These are phyloP conservation scores for Ceratobasidium sp. DNA, from an alignment of 1,284 basidiomycete genomes.

Conservation along the genomic window DNA sequence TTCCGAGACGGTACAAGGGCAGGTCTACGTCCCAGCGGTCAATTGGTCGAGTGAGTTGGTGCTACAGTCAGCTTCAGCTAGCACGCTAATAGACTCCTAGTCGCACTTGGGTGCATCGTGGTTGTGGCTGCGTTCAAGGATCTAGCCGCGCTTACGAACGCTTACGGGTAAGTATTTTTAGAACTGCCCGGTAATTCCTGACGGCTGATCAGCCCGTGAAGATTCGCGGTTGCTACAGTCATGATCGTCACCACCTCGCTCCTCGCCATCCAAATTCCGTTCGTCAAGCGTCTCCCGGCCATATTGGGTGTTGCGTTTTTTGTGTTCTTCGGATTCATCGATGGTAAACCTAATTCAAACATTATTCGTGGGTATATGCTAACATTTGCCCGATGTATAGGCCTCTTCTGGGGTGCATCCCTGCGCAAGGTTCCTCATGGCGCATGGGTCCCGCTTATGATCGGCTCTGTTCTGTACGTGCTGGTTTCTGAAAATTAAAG, in stretches of 20 bases:
- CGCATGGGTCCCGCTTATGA: constrained; percentile 72
- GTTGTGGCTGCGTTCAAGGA: constrained; percentile 70
- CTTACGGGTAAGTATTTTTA: constrained; percentile 59
- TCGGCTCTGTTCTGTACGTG: constrained; percentile 65
- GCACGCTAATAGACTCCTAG: constrained; percentile 45
- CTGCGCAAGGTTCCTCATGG: constrained; percentile 71
- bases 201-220: constrained; percentile 50
- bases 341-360: constrained; percentile 55
- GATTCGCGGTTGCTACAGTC: constrained; percentile 73
- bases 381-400: constrained; percentile 51
- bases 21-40: constrained; percentile 71
- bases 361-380: constrained; percentile 3
- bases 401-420: constrained; percentile 71
- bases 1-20: constrained; percentile 69
- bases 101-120: constrained; percentile 69
- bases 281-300: constrained; percentile 65
- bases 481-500: not conserved
- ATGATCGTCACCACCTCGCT: constrained; percentile 72
- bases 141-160: constrained; percentile 65
- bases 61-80: not conserved
- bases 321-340: constrained; percentile 70
- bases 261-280: constrained; percentile 69
- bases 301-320: constrained; percentile 65
- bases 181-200: not conserved
- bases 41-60: constrained; percentile 64